Conservation (phyloP, 441 rosid species). For the Lepidium campestre region DNA sequence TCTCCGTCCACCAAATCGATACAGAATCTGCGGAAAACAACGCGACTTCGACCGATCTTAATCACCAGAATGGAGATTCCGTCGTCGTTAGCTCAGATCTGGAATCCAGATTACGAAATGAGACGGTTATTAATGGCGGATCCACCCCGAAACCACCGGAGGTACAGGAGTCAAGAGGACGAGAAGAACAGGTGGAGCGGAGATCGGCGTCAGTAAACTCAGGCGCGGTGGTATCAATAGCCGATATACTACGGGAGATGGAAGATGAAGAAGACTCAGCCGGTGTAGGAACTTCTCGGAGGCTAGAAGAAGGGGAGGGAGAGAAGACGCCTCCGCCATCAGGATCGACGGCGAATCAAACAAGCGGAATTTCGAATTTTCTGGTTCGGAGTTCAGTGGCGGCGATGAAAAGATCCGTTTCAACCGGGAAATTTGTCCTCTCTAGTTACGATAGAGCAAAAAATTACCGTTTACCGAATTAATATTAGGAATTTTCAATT, state of each 20-base stretch:
- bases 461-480: constrained; percentile 32
- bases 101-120: constrained; percentile 22
- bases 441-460: constrained; percentile 34
- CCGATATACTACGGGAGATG: constrained; percentile 33
- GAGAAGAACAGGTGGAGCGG: constrained; percentile 15
- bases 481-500: not conserved
- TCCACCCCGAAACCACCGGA: constrained; percentile 28
- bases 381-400: constrained; percentile 16
- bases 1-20: not conserved
- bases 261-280: constrained; percentile 24
- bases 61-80: constrained; percentile 10
- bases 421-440: constrained; percentile 54
- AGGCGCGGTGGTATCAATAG: constrained; percentile 27
- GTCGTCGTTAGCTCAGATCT: constrained; percentile 37
- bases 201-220: constrained; percentile 53
- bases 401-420: constrained; percentile 44
- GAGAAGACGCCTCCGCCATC: not conserved
- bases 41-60: not conserved
- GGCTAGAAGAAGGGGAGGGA: not conserved
- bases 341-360: constrained; percentile 4
- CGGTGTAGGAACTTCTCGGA: constrained; percentile 21
- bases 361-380: constrained; percentile 27
- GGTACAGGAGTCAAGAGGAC: not conserved
- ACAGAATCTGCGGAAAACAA: constrained; percentile 4
- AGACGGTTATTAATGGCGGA: not conserved